These are phyloP conservation scores for Fusarium sp. DNA, from an alignment of 2,329 filamentous ascomycete genomes.

Conservation along the genomic window DNA sequence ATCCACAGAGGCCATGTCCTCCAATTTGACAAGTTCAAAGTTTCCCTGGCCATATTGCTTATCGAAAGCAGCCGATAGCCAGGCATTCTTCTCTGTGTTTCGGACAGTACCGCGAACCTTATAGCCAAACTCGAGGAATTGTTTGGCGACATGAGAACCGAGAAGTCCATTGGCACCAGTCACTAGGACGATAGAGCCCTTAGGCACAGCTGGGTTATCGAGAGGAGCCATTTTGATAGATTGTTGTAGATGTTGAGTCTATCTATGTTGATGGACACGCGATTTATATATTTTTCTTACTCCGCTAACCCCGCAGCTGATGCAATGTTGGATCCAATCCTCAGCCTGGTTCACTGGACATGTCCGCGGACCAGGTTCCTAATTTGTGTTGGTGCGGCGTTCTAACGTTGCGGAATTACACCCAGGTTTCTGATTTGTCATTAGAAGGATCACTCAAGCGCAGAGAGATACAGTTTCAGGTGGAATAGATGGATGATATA, in stretches of 20 bases:
- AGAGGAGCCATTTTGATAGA: conserved; percentile 22
- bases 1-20: conserved; percentile 48
- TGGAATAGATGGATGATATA: too few relatives aligned
- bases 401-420: neutral
- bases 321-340: neutral
- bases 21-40: conserved; percentile 51
- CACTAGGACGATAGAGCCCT: conserved; percentile 53
- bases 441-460: rapidly evolving
- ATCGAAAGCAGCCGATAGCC: conserved; percentile 48
- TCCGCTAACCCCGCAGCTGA: neutral
- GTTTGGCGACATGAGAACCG: conserved; percentile 54
- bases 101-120: conserved; percentile 60
- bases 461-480: too few relatives aligned
- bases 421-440: neutral
- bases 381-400: neutral
- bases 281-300: conserved; percentile 1
- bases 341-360: neutral
- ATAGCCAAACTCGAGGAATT: conserved; percentile 55
- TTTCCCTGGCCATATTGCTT: conserved; percentile 49
- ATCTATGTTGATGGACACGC: neutral
- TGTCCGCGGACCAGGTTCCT: neutral
- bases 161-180: conserved; percentile 58
- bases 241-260: neutral
- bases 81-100: conserved; percentile 48
- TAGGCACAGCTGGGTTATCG: conserved; percentile 34